These are phyloP conservation scores for Didymella segeticola DNA, from an alignment of 2,329 filamentous ascomycete species.

Conservation along the genomic window DNA sequence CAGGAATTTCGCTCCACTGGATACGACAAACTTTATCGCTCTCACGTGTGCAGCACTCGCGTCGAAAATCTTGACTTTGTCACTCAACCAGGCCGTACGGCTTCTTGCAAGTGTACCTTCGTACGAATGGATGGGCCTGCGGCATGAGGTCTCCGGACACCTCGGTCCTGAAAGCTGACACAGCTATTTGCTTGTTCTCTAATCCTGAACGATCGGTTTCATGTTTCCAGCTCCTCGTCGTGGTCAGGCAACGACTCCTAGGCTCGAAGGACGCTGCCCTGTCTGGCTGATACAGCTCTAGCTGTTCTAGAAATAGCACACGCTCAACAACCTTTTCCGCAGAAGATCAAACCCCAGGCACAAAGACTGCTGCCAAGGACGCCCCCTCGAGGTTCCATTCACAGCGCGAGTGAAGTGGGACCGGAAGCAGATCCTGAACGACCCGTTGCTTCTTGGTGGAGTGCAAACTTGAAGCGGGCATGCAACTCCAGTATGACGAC, in stretches of 20 bases:
- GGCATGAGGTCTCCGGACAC: slow-evolving; percentile 20
- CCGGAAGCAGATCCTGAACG: slow-evolving; percentile 12
- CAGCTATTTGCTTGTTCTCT: slow-evolving; percentile 10
- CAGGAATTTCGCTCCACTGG: neutral
- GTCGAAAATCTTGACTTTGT: slow-evolving; percentile 6
- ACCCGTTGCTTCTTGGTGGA: slow-evolving; percentile 5
- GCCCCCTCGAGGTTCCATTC: neutral
- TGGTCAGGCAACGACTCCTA: slow-evolving; percentile 16
- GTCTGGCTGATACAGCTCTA: neutral
- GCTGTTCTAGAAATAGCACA: slow-evolving; percentile 43
- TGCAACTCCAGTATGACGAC: slow-evolving; percentile 13
- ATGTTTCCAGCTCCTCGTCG: slow-evolving; percentile 23
- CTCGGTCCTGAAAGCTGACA: slow-evolving; percentile 19
- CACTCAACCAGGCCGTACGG: neutral
- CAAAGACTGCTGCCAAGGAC: slow-evolving; percentile 3
- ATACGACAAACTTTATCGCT: slow-evolving; percentile 1
- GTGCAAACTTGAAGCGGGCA: neutral
- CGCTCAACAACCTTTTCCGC: slow-evolving; percentile 11
- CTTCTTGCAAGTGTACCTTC: neutral
- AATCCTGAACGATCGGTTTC: slow-evolving; percentile 30
- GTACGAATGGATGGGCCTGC: slow-evolving; percentile 2
- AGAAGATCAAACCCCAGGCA: neutral
- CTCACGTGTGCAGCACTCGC: slow-evolving; percentile 4
- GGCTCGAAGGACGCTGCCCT: neutral
- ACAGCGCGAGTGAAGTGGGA: slow-evolving; percentile 11